Evolutionary conservation across 2,329 filamentous ascomycete genomes (phyloP), one percentile per base, ranked within the genome.

Genomic region (Hypoxylon sp.): DNA sequence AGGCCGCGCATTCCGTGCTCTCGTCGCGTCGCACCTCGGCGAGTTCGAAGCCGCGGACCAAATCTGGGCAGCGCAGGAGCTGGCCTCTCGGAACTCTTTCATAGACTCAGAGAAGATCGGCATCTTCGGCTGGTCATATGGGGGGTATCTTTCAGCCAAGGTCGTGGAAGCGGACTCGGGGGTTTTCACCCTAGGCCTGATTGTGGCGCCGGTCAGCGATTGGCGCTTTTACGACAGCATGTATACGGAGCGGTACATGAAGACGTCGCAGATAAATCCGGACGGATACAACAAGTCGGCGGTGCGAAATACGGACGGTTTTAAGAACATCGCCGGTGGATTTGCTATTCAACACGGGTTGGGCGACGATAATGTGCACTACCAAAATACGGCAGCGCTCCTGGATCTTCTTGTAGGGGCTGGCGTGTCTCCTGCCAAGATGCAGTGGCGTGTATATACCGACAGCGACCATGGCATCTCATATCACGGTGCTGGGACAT

Each of bases 171-270:
- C 83, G 0, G 81, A 88, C 76, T 87, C 86, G 17, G 87, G 86
- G 0, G 85, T 85, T 14, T 91, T 92, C 77, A 85, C 87, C 0
- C 84, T 90, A 6, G 90, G 85, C 0, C 78, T 92, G 9, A 88
- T 90, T 72, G 89, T 88, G 0, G 90, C 90, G 0, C 90, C 90
- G 0, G 89, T 92, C 0, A 84, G 84, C 1, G 90, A 92, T 79
- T 92, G 89, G 88, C 85, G 89, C 1, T 88, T 92, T 80, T 92
- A 92, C 78, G 90, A 92, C 77, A 86, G 84, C 61, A 87, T 92
- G 82, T 92, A 92, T 77, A 91, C 90, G 0, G 90, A 92, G 78
- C 85, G 90, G 10, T 92, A 91, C 80, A 92, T 92, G 90, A 91
- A 91, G 79, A 87, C 83, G 0, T 83, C 85, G 1, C 79, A 81